phyloP scores from a whole-genome alignment of 495 filamentous ascomycete genomes.

The Hypoxylon rickii region DNA sequence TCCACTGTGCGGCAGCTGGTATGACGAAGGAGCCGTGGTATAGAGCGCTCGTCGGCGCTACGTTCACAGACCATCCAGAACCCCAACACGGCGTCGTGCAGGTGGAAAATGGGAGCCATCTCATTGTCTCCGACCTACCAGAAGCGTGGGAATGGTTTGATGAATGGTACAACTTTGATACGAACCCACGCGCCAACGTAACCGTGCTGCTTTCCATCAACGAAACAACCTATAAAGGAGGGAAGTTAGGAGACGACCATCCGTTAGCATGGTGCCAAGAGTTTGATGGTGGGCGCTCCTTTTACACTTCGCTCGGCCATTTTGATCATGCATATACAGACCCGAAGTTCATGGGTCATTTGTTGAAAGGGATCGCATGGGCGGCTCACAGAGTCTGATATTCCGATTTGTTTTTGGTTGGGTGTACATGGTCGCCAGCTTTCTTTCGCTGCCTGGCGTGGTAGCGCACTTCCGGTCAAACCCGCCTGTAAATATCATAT shows the following conservation, averaged over 20 bases:
- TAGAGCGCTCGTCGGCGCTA: slow-evolving; percentile 41
- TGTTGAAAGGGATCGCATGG: slow-evolving; percentile 42
- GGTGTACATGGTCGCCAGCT: too few species aligned
- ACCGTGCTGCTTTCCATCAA: slow-evolving; percentile 40
- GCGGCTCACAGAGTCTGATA: slow-evolving; percentile 18
- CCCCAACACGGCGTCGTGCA: slow-evolving; percentile 35
- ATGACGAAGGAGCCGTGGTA: slow-evolving; percentile 41
- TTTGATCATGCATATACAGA: slow-evolving; percentile 47
- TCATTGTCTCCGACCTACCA: slow-evolving; percentile 27
- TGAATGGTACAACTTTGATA: slow-evolving; percentile 49
- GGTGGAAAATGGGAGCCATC: slow-evolving; percentile 31
- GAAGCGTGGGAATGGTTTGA: slow-evolving; percentile 41
- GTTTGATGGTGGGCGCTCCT: slow-evolving; percentile 43
- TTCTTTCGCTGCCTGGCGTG: too few species aligned
- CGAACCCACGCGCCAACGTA: slow-evolving; percentile 32
- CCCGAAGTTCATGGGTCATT: slow-evolving; percentile 34
- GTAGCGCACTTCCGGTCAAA: too few species aligned
- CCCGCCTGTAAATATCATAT: too few species aligned
- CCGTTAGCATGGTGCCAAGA: slow-evolving; percentile 45
- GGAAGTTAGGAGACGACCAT: slow-evolving; percentile 38
- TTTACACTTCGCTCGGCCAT: slow-evolving; percentile 47
- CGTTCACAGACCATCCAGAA: slow-evolving; percentile 42
- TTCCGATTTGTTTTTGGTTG: too few species aligned
- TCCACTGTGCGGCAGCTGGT: slow-evolving; percentile 45
- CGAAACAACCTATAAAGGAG: slow-evolving; percentile 39